These are phyloP conservation scores for Trichoderma aggressivum DNA, from an alignment of 2,329 filamentous ascomycete species.

Conservation along the genomic window DNA sequence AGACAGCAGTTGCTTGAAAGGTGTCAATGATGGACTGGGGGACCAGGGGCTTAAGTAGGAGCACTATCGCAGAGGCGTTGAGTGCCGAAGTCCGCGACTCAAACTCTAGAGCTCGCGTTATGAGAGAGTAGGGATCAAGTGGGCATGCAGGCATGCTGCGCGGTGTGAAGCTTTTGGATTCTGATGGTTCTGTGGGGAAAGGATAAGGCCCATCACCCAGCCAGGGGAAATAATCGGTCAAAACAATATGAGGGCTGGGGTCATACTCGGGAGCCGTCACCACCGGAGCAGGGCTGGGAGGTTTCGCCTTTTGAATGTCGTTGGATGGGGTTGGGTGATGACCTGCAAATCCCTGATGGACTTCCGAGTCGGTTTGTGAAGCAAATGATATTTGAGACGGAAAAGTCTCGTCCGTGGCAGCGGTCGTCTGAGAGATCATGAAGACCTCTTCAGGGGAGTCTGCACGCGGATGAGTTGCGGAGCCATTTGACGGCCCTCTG, in stretches of 20 bases:
- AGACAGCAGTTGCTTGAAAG: conserved; percentile 53
- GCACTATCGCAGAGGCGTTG: conserved; percentile 58
- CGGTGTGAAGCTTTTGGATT: conserved; percentile 12
- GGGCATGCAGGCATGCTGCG: conserved; percentile 33
- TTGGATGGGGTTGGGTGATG: conserved; percentile 20
- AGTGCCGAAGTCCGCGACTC: conserved; percentile 55
- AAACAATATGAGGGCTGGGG: conserved; percentile 44
- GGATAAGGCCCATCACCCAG: conserved; percentile 54
- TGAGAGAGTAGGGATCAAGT: conserved; percentile 53
- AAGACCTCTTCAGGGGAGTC: conserved; percentile 41
- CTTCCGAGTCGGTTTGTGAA: conserved; percentile 29
- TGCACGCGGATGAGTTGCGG: conserved; percentile 12
- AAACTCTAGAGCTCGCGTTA: conserved; percentile 53
- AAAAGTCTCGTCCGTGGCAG: conserved; percentile 33
- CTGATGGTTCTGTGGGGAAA: conserved; percentile 35
- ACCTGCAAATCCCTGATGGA: conserved; percentile 14
- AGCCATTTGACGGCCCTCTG: conserved; percentile 3
- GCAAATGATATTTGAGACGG: conserved; percentile 33
- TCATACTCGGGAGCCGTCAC: conserved; percentile 35
- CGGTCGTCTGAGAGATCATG: conserved; percentile 47
- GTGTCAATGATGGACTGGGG: conserved; percentile 53
- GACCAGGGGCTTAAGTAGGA: conserved; percentile 57
- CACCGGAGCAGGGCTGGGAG: conserved; percentile 28
- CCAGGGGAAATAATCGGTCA: conserved; percentile 60
- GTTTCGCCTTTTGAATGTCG: conserved; percentile 21